A percentile compares a stretch with the other conserved stretches of the same genome.
Conservation (phyloP, 2,329 filamentous ascomycete species). For the Botrytis hyacinthi region DNA sequence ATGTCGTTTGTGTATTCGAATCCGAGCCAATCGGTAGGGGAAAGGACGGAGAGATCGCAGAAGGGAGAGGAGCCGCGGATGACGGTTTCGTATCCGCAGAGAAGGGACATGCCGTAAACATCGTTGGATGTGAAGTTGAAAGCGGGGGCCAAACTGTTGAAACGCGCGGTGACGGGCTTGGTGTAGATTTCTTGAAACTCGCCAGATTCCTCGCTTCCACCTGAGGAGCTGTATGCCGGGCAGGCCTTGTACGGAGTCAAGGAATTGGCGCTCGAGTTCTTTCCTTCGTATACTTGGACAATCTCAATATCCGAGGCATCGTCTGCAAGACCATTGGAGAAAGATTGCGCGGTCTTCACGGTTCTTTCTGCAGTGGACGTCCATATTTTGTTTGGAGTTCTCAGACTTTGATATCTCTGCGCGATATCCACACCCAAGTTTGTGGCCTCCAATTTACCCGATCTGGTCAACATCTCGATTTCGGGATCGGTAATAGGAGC, state of each 20-base stretch:
- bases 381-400: conserved; percentile 50
- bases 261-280: conserved; percentile 50
- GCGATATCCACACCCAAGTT: conserved; percentile 34
- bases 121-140: conserved; percentile 54
- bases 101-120: conserved; percentile 50
- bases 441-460: conserved; percentile 33
- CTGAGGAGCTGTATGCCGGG: conserved; percentile 50
- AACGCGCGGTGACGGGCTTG: conserved; percentile 48
- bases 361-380: conserved; percentile 52
- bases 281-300: conserved; percentile 46
- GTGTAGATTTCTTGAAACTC: conserved; percentile 47
- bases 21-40: conserved; percentile 47
- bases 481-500: conserved; percentile 33
- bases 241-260: conserved; percentile 55
- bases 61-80: conserved; percentile 49
- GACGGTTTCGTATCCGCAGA: conserved; percentile 52
- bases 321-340: conserved; percentile 48
- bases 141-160: conserved; percentile 45
- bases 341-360: conserved; percentile 47
- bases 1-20: conserved; percentile 52
- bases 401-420: conserved; percentile 40
- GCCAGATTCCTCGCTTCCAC: conserved; percentile 47
- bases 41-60: conserved; percentile 46
- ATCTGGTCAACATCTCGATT: conserved; percentile 33
- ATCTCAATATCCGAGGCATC: conserved; percentile 45